These are phyloP conservation scores for Pezicula radicicola DNA, from an alignment of 2,329 filamentous ascomycete genomes.

Conservation along the genomic window DNA sequence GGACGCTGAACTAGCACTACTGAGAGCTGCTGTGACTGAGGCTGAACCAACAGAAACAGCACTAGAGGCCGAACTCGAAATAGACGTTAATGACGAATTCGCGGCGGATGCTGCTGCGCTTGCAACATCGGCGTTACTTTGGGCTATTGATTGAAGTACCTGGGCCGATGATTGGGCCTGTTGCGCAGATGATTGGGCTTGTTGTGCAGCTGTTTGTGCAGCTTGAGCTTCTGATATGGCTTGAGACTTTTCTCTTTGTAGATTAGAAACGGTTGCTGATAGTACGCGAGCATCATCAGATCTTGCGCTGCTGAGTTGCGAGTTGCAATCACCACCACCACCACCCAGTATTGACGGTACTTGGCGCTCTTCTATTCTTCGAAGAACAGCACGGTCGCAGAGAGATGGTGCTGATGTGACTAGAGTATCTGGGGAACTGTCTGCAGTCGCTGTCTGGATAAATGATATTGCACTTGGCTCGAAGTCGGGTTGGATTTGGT, in stretches of 20 bases:
- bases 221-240: conserved; percentile 15
- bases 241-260: conserved; percentile 19
- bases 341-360: conserved; percentile 1
- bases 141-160: neutral
- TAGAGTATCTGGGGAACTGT: conserved; percentile 5
- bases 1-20: neutral
- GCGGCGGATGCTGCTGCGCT: neutral
- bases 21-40: neutral
- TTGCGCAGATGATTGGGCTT: neutral
- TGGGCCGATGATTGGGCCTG: neutral
- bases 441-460: no score
- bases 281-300: neutral
- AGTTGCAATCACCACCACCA: conserved; percentile 4
- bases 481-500: neutral
- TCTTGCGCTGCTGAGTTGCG: conserved; percentile 12
- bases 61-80: neutral
- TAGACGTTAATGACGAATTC: neutral
- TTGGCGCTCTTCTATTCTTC: conserved; percentile 12
- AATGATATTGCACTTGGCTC: neutral
- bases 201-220: neutral
- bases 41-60: neutral
- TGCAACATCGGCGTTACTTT: neutral
- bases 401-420: conserved; percentile 22
- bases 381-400: conserved; percentile 15
- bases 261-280: neutral